Conservation (phyloP, 1,284 basidiomycete species). For the Puccinia polysora region DNA sequence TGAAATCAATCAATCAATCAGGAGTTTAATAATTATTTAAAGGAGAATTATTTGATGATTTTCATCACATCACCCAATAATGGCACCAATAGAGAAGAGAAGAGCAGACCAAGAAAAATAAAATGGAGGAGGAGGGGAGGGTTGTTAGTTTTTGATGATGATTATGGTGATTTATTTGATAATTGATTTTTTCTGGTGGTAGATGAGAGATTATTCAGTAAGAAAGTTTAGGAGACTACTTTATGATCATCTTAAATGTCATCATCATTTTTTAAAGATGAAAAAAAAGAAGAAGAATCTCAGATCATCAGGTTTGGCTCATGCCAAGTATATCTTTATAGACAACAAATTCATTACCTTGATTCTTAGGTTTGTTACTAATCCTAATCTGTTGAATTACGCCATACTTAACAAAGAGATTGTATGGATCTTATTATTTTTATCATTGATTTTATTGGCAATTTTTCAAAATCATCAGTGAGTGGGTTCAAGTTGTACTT, state of each 20-base stretch:
- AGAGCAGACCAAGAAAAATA: conserved; percentile 26
- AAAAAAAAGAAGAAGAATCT: not conserved
- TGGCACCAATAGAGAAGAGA: too few species aligned
- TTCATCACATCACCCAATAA: too few species aligned
- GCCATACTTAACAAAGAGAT: conserved; percentile 95
- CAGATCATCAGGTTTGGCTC: conserved; percentile 21
- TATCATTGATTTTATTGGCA: not conserved
- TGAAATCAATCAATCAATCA: too few species aligned
- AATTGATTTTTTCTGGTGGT: too few species aligned
- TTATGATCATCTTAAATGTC: too few species aligned
- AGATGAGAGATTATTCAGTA: too few species aligned
- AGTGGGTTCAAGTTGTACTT: too few species aligned
- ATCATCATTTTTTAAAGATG: not conserved
- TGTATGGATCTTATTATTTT: conserved; percentile 79
- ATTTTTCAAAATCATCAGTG: too few species aligned
- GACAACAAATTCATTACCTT: conserved; percentile 86
- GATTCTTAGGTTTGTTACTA: conserved; percentile 84
- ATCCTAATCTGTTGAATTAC: conserved; percentile 92
- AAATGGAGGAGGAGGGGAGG: conserved; percentile 10
- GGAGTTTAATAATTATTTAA: too few species aligned
- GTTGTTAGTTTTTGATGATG: not conserved
- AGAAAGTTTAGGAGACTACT: too few species aligned
- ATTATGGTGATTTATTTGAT: too few species aligned
- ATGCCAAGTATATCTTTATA: conserved; percentile 56
- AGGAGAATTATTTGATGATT: too few species aligned